phyloP scores from a whole-genome alignment of 129 eudicot species.

The Arctium lappa region DNA sequence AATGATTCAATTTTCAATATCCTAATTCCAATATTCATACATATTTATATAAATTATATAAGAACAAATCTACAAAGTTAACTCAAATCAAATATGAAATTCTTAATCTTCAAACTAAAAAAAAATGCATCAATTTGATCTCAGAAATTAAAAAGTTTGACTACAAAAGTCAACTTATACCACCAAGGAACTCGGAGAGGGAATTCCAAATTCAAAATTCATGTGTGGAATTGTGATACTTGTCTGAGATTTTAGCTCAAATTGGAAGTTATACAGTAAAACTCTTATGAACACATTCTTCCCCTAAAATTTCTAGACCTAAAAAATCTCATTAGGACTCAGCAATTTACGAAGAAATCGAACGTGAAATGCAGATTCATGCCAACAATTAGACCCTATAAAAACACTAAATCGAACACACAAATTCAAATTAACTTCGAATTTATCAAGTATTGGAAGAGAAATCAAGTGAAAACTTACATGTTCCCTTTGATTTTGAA shows the following conservation, averaged over 20 bases:
- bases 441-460: not conserved
- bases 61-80: not conserved
- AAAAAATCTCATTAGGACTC: not conserved
- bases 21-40: not conserved
- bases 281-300: slow-evolving; percentile 1
- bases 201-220: slow-evolving; percentile 14
- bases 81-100: not conserved
- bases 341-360: not conserved
- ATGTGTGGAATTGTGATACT: not conserved
- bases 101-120: slow-evolving; percentile 7
- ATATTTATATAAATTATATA: not conserved
- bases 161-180: slow-evolving; percentile 19
- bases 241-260: slow-evolving; percentile 3
- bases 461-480: slow-evolving; percentile 31
- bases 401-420: not conserved
- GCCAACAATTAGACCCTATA: not conserved
- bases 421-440: not conserved
- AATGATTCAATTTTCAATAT: not conserved
- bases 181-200: slow-evolving; percentile 16
- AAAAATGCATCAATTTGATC: not conserved
- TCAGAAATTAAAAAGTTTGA: not conserved
- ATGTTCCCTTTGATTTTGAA: slow-evolving; percentile 59
- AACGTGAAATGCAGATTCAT: slow-evolving; percentile 26
- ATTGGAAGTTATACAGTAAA: slow-evolving; percentile 1
- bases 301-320: slow-evolving; percentile 16